A percentile compares a stretch with the other conserved stretches of the same genome.
These are phyloP conservation scores for Psidium friedrichsthalianum DNA, from an alignment of 345 rosid species.

Conservation along the genomic window DNA sequence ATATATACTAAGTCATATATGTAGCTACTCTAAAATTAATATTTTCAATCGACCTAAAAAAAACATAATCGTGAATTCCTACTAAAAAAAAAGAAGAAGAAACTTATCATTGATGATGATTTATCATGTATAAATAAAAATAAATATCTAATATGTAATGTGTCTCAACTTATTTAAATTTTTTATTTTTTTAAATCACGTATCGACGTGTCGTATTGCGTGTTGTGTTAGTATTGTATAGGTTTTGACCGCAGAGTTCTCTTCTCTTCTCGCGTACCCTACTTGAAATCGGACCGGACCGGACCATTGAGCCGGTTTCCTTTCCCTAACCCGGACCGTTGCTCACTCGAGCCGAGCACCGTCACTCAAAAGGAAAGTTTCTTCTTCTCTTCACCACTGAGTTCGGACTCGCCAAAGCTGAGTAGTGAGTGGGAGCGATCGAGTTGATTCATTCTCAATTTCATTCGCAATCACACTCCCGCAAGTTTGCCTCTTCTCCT, in stretches of 20 bases:
- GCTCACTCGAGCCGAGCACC: not conserved
- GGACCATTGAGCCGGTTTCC: not conserved
- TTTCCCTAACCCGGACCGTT: not conserved
- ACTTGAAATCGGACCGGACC: not conserved
- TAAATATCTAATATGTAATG: too few species aligned
- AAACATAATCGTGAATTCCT: too few species aligned
- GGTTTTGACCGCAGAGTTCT: accelerated
- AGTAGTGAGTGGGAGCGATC: not conserved
- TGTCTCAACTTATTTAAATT: too few species aligned
- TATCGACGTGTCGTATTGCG: too few species aligned
- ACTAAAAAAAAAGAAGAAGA: too few species aligned
- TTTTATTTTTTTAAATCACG: too few species aligned
- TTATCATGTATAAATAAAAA: too few species aligned
- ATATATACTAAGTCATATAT: too few species aligned
- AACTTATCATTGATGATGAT: too few species aligned
- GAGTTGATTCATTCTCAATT: not conserved
- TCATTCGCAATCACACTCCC: not conserved
- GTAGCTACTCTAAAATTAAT: too few species aligned
- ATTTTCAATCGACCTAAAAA: too few species aligned
- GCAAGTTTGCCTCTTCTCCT: not conserved
- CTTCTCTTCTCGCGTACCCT: accelerated
- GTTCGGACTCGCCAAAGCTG: not conserved
- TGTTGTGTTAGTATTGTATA: too few species aligned
- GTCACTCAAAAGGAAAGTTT: not conserved
- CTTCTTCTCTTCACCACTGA: not conserved